These are phyloP conservation scores for Teratosphaeria gauchensis DNA, from an alignment of 2,329 filamentous ascomycete genomes.

Conservation along the genomic window DNA sequence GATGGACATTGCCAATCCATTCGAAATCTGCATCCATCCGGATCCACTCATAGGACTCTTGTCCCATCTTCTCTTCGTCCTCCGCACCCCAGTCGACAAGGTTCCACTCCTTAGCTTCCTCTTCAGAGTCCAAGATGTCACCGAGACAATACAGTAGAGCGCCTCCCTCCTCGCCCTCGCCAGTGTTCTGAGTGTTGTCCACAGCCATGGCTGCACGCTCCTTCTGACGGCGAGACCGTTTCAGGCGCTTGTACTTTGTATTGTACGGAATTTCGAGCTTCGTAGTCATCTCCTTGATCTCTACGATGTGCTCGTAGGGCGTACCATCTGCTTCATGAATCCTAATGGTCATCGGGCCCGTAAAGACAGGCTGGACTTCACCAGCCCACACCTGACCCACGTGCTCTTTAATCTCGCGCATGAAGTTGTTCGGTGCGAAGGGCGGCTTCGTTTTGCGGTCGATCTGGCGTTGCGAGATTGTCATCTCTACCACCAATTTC, in stretches of 20 bases:
- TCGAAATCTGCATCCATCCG: constrained; percentile 96
- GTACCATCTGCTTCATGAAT: constrained; percentile 98
- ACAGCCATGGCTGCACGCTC: constrained; percentile 61
- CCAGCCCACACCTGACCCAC: constrained; percentile 62
- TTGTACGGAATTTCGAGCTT: constrained; percentile 96
- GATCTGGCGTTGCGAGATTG: constrained; percentile 65
- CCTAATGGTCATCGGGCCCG: constrained; percentile 91
- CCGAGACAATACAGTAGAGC: constrained; percentile 84
- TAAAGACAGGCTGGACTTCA: constrained; percentile 56
- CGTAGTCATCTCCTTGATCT: constrained; percentile 78
- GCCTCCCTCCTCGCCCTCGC: constrained; percentile 49
- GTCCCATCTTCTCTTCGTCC: constrained; percentile 82
- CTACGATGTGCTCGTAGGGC: constrained; percentile 94
- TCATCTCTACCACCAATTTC: constrained; percentile 86
- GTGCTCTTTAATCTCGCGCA: constrained; percentile 74
- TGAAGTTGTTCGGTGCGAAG: constrained; percentile 65
- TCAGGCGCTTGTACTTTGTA: constrained; percentile 96
- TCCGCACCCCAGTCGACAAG: constrained; percentile 83
- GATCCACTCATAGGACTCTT: constrained; percentile 98
- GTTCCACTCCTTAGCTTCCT: constrained; percentile 75
- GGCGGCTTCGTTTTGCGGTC: constrained; percentile 46
- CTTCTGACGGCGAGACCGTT: constrained; percentile 73
- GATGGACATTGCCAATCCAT: constrained; percentile 80
- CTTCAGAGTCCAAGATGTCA: constrained; percentile 73
- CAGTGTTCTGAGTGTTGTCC: constrained; percentile 44